Evolutionary conservation across 495 filamentous ascomycete genomes (phyloP).

Genomic region (Aspergillus sclerotioniger): DNA sequence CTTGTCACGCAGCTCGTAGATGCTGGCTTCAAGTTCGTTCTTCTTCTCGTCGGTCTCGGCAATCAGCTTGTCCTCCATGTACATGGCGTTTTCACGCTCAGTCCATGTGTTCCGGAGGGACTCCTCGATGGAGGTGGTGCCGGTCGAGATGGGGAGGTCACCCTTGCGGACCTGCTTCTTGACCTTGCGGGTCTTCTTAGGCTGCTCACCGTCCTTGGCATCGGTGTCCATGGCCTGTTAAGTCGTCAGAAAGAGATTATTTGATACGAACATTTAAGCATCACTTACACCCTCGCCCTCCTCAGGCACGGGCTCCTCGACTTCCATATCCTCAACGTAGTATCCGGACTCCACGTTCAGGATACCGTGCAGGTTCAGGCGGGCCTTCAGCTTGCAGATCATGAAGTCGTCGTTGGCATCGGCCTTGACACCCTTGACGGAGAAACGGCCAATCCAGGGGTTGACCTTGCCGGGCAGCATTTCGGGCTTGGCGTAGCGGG

Average conservation of each 20-base stretch:
- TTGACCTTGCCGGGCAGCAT: conserved; percentile 85
- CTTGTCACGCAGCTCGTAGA: conserved; percentile 95
- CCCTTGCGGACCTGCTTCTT: conserved; percentile 99
- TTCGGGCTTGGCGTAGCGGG: conserved; percentile 85
- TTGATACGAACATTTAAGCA: not conserved
- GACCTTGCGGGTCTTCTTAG: conserved; percentile 94
- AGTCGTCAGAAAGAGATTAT: conserved; percentile 16
- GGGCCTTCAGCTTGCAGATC: conserved; percentile 99
- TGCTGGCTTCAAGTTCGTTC: conserved; percentile 97
- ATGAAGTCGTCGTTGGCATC: conserved; percentile 90
- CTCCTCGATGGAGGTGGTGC: conserved; percentile 75
- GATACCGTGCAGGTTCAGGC: conserved; percentile 94
- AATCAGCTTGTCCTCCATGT: conserved; percentile 97
- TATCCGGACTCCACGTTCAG: conserved; percentile 97
- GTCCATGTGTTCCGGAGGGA: conserved; percentile 58
- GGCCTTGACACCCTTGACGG: conserved; percentile 84
- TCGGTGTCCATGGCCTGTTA: conserved; percentile 91
- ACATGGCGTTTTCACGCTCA: conserved; percentile 87
- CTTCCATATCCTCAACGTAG: conserved; percentile 96
- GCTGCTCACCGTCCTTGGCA: conserved; percentile 63
- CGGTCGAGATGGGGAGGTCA: conserved; percentile 83
- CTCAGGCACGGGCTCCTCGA: conserved; percentile 84
- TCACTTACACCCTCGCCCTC: conserved; percentile 71
- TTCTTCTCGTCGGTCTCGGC: conserved; percentile 99
- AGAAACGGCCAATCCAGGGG: conserved; percentile 95